These are phyloP conservation scores for Verticillium nonalfalfae DNA, from an alignment of 2,329 filamentous ascomycete genomes.

Conservation along the genomic window DNA sequence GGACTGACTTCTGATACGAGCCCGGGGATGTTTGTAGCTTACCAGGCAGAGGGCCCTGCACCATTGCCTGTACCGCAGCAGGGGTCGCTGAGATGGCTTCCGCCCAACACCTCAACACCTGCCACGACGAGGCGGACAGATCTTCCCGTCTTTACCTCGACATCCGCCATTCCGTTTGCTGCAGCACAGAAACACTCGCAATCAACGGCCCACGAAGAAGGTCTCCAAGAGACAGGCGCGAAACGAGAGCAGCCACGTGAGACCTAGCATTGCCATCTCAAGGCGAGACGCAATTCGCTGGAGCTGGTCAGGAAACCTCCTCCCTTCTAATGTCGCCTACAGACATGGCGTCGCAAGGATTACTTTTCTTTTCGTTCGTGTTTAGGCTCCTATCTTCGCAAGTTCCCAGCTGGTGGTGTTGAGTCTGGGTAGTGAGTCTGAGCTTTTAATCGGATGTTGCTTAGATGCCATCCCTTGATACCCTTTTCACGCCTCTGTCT, in stretches of 20 bases:
- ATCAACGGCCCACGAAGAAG: neutral
- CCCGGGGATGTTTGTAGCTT: slow-evolving; percentile 42
- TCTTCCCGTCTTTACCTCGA: slow-evolving; percentile 31
- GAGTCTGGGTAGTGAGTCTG: neutral
- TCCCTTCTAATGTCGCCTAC: no score
- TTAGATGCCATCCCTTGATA: neutral
- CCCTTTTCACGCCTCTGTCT: neutral
- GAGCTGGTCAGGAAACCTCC: no score
- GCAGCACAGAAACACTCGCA: neutral
- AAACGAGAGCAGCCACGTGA: neutral
- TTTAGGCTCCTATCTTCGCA: neutral
- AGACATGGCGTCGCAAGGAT: neutral
- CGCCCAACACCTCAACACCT: slow-evolving; percentile 36
- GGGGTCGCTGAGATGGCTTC: slow-evolving; percentile 43
- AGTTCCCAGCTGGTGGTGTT: neutral
- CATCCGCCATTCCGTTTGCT: slow-evolving; percentile 42
- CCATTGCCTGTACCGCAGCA: slow-evolving; percentile 28
- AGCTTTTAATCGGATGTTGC: neutral
- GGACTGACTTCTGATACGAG: slow-evolving; percentile 9
- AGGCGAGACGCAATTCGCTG: no score
- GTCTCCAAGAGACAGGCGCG: neutral
- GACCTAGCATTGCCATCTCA: no score
- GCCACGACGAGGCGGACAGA: slow-evolving; percentile 25
- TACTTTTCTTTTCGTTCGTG: neutral
- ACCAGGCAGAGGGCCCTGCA: slow-evolving; percentile 47